Evolutionary conservation across 1,284 basidiomycete species (phyloP).

Genomic region (Porodaedalea pini): DNA sequence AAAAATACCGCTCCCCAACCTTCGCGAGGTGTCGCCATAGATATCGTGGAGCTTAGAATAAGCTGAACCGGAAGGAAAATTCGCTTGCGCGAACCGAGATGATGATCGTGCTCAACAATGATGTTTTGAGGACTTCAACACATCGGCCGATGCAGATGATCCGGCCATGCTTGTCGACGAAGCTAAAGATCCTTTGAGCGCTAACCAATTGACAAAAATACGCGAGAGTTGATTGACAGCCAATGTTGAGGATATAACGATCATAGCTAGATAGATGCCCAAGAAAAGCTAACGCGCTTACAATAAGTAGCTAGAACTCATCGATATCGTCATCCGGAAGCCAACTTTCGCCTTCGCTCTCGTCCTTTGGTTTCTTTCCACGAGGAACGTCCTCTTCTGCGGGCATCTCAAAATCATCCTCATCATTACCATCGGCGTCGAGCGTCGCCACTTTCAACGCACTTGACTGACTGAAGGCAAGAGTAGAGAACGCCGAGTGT

Average conservation of each 20-base stretch:
- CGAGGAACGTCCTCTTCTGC: not conserved
- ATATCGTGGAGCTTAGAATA: not conserved
- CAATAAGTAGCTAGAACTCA: constrained; percentile 34
- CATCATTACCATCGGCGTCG: constrained; percentile 3
- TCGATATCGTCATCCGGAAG: constrained; percentile 70
- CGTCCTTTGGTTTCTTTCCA: constrained; percentile 11
- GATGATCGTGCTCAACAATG: no score
- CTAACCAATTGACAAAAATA: not conserved
- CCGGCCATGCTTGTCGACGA: not conserved
- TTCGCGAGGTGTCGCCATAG: constrained; percentile 5
- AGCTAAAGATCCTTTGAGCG: not conserved
- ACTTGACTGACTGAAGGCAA: not conserved
- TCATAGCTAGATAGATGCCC: not conserved
- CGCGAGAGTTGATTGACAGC: not conserved
- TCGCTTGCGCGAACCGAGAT: not conserved
- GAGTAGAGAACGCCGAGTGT: constrained; percentile 15
- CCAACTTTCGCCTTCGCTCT: constrained; percentile 45
- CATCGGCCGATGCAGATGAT: not conserved
- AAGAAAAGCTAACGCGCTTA: not conserved
- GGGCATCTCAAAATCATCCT: not conserved
- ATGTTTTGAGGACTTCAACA: not conserved
- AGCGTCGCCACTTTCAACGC: not conserved
- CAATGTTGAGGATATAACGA: not conserved
- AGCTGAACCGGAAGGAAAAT: not conserved
- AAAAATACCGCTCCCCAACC: not conserved